Evolutionary conservation across 305 asterid genomes (phyloP).

Genomic region (Euphrasia arctica): DNA sequence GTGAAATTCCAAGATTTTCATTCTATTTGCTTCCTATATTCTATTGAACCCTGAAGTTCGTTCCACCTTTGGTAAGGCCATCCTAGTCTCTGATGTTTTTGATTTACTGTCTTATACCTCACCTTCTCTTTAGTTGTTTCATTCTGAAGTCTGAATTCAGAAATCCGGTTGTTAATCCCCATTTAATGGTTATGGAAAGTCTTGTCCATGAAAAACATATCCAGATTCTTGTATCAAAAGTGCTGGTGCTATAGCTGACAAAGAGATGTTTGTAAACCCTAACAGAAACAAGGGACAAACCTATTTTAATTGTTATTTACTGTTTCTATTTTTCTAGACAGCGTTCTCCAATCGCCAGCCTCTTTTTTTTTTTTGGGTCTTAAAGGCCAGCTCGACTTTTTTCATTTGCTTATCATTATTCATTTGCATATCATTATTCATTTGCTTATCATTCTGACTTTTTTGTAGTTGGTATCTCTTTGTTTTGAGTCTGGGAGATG

Average conservation of each 20-base stretch:
- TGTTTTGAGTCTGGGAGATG: slow-evolving; percentile 26
- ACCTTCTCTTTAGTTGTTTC: slow-evolving; percentile 22
- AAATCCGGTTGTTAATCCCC: slow-evolving; percentile 13
- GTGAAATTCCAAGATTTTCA: slow-evolving; percentile 16
- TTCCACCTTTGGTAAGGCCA: slow-evolving; percentile 23
- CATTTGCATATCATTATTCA: slow-evolving; percentile 1
- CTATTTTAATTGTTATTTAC: neutral
- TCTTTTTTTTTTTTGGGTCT: neutral
- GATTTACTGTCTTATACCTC: slow-evolving; percentile 4
- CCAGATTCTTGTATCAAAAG: neutral
- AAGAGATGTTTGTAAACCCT: slow-evolving; percentile 13
- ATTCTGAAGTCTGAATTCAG: slow-evolving; percentile 12
- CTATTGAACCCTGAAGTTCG: slow-evolving; percentile 9
- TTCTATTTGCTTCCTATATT: slow-evolving; percentile 21
- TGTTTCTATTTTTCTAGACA: slow-evolving; percentile 9
- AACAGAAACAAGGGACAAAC: slow-evolving; percentile 18
- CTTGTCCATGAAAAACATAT: neutral
- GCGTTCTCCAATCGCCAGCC: neutral
- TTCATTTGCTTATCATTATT: too few species aligned
- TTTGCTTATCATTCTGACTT: slow-evolving; percentile 18
- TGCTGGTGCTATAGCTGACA: neutral
- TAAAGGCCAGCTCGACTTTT: neutral
- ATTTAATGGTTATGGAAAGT: slow-evolving; percentile 4
- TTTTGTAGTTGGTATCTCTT: slow-evolving; percentile 20
- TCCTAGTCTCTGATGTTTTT: slow-evolving; percentile 10